phyloP scores from a whole-genome alignment of 2,329 filamentous ascomycete genomes.

The Acrodontium crateriforme region DNA sequence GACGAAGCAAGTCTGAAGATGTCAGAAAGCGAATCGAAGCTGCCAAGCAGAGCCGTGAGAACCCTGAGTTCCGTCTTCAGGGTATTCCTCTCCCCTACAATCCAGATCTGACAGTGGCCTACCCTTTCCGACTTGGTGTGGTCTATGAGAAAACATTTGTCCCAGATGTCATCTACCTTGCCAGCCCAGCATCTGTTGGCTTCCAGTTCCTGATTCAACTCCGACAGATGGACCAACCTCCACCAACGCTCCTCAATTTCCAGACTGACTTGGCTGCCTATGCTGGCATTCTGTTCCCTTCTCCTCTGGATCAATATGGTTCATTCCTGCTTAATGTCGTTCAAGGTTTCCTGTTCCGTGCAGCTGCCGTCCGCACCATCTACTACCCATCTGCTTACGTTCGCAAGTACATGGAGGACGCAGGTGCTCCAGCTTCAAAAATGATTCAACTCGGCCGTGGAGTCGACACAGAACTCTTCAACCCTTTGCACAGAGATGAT shows the following conservation, averaged over 20 bases:
- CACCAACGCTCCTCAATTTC: slow-evolving; percentile 53
- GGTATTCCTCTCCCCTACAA: slow-evolving; percentile 59
- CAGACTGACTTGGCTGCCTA: slow-evolving; percentile 60
- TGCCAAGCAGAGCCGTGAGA: slow-evolving; percentile 19
- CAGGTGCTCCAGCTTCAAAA: slow-evolving; percentile 42
- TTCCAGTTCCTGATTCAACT: slow-evolving; percentile 60
- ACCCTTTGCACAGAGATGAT: slow-evolving; percentile 39
- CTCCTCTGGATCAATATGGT: slow-evolving; percentile 45
- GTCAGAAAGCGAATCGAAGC: slow-evolving; percentile 13
- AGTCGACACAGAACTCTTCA: slow-evolving; percentile 50
- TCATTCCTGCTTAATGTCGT: slow-evolving; percentile 49
- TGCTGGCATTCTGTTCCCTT: slow-evolving; percentile 54
- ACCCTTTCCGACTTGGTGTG: slow-evolving; percentile 50
- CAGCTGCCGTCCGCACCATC: slow-evolving; percentile 47
- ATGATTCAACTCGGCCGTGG: slow-evolving; percentile 49
- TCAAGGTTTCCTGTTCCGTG: slow-evolving; percentile 53
- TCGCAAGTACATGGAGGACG: slow-evolving; percentile 43
- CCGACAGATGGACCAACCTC: slow-evolving; percentile 42
- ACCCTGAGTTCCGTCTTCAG: slow-evolving; percentile 44
- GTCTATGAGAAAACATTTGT: slow-evolving; percentile 49
- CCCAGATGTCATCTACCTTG: slow-evolving; percentile 56
- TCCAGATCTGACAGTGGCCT: slow-evolving; percentile 55
- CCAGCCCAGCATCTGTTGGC: slow-evolving; percentile 54
- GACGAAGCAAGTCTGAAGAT: slow-evolving; percentile 16
- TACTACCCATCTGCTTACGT: slow-evolving; percentile 57